Evolutionary conservation across 78 protist species (phyloP), one percentile per base, ranked within the genome.

Genomic region (Emiliania huxleyi): DNA sequence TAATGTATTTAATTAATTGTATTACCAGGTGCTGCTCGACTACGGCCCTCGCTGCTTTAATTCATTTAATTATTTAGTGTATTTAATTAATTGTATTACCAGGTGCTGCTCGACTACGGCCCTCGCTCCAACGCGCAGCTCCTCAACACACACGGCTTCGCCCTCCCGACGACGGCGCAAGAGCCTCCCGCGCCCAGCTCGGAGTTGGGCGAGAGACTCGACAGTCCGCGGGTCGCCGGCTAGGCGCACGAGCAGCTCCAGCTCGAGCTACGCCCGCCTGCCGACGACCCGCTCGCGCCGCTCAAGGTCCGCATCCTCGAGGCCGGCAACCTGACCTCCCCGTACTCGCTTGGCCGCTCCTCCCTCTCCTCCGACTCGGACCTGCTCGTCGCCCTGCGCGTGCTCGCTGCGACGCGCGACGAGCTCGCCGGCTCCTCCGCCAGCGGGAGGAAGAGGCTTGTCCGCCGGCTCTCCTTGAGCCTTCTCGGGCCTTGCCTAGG

Each of bases 51-150:
- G n/a, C n/a, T n/a, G n/a, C n/a, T n/a, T n/a, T n/a, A n/a, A n/a
- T n/a, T n/a, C n/a, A n/a, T n/a, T n/a, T n/a, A n/a, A n/a, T n/a
- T n/a, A n/a, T n/a, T n/a, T n/a, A n/a, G n/a, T n/a, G n/a, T n/a
- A n/a, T n/a, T n/a, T n/a, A n/a, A 15, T n/a, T n/a, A n/a, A n/a
- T n/a, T n/a, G n/a, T n/a, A n/a, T n/a, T n/a, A n/a, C n/a, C n/a
- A n/a, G n/a, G n/a, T n/a, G n/a, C n/a, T n/a, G n/a, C 44, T 77
- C 46, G 85, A 77, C 46, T 77, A 77, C 46, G 85, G 85, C 46
- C 37, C 48, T 21, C 44, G 85, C 44, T 12, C 48, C 3, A 77
- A 77, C n/a, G 85, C 85, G 33, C 46, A 77, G 85, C 15, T 77
- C 33, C 48, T 77, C n/a, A 77, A 45, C 4, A 77, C 85, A 22